phyloP scores from a whole-genome alignment of 2,329 filamentous ascomycete genomes.

The Endoconidiophora laricicola region DNA sequence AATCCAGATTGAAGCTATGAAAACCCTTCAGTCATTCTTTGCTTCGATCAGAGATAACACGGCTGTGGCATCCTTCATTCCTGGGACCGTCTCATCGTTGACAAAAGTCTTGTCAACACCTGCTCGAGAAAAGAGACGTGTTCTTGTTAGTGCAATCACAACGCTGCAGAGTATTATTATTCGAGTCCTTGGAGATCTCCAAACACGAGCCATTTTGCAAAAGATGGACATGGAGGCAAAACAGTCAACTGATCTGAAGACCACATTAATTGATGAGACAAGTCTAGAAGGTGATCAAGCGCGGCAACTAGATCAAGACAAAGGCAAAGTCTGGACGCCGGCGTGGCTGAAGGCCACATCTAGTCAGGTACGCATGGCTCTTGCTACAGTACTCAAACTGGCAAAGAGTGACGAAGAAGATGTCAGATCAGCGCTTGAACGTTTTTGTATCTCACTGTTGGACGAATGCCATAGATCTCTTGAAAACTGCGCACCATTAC shows the following conservation, averaged over 20 bases:
- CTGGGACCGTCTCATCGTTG: slow-evolving; percentile 70
- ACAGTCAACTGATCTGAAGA: not conserved
- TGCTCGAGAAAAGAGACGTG: slow-evolving; percentile 35
- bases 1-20: slow-evolving; percentile 56
- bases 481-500: slow-evolving; percentile 47
- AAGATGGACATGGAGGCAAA: slow-evolving; percentile 17
- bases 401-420: slow-evolving; percentile 52
- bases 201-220: slow-evolving; percentile 29
- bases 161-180: slow-evolving; percentile 38
- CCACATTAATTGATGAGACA: not conserved
- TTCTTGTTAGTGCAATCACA: slow-evolving; percentile 46
- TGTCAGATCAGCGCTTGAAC: slow-evolving; percentile 50
- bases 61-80: slow-evolving; percentile 72
- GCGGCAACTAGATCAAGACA: slow-evolving; percentile 15
- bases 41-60: slow-evolving; percentile 50
- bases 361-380: slow-evolving; percentile 65
- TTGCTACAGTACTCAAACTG: slow-evolving; percentile 61
- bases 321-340: slow-evolving; percentile 26
- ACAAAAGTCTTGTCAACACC: slow-evolving; percentile 58
- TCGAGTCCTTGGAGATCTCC: slow-evolving; percentile 41
- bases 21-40: slow-evolving; percentile 46
- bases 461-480: slow-evolving; percentile 66
- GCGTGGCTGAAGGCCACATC: slow-evolving; percentile 68
- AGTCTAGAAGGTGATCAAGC: not conserved
- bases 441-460: slow-evolving; percentile 56